phyloP scores from a whole-genome alignment of 345 rosid species.

The Populus deltoides region DNA sequence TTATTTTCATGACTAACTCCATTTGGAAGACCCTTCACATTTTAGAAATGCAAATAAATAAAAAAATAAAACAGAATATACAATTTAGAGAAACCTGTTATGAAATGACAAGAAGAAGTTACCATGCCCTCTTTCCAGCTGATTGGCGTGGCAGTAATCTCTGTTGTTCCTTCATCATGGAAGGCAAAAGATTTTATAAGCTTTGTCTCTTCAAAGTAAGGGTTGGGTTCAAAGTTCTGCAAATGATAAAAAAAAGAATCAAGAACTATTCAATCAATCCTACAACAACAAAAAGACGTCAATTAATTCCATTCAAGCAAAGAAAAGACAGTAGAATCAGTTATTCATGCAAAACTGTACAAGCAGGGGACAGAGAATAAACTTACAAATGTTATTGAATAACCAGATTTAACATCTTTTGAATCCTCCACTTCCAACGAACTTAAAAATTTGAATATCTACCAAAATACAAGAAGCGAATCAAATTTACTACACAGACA shows the following conservation, averaged over 20 bases:
- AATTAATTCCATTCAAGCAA: not conserved
- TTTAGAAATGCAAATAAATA: conserved; percentile 16
- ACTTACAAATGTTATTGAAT: conserved; percentile 82
- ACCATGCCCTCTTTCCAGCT: conserved; percentile 97
- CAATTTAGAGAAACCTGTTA: not conserved
- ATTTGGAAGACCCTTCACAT: conserved; percentile 70
- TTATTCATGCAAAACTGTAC: not conserved
- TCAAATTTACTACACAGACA: not conserved
- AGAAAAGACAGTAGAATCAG: not conserved
- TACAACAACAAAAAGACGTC: not conserved
- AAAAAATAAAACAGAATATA: not conserved
- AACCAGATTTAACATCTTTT: conserved; percentile 90
- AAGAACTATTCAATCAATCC: not conserved
- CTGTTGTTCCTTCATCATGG: conserved; percentile 81
- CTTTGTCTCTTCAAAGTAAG: conserved; percentile 74
- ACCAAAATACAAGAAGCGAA: not conserved
- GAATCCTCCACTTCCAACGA: conserved; percentile 85
- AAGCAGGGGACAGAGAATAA: conserved; percentile 5
- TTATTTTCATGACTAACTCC: conserved; percentile 81
- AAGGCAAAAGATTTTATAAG: conserved; percentile 78
- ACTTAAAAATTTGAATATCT: conserved; percentile 70
- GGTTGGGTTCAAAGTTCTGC: conserved; percentile 77
- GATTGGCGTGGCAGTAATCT: conserved; percentile 68
- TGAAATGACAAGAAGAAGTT: conserved; percentile 1
- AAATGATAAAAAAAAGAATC: not conserved